These are phyloP conservation scores for Aulographum hederae DNA, from an alignment of 2,329 filamentous ascomycete species.

Conservation along the genomic window DNA sequence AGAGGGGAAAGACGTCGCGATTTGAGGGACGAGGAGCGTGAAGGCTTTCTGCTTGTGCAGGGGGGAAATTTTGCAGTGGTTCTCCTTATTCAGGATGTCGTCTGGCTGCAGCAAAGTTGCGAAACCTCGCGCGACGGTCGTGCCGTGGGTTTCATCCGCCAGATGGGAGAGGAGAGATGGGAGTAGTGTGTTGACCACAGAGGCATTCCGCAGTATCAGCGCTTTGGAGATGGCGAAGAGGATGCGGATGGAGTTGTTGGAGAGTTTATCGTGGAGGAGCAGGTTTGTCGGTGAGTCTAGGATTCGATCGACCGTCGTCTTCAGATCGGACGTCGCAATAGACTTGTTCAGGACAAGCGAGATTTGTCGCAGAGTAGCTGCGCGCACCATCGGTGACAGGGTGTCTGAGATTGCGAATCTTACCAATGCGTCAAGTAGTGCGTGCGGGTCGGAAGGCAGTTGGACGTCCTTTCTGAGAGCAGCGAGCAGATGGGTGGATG, in stretches of 20 bases:
- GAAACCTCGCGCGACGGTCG: conserved; percentile 37
- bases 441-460: conserved; percentile 1
- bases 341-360: conserved; percentile 31
- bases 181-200: conserved; percentile 22
- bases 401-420: neutral
- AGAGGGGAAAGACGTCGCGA: conserved; percentile 32
- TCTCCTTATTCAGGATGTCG: conserved; percentile 39
- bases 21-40: conserved; percentile 36
- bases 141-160: conserved; percentile 27
- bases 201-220: conserved; percentile 35
- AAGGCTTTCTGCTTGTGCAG: conserved; percentile 48
- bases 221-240: conserved; percentile 44
- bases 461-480: conserved; percentile 21
- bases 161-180: conserved; percentile 31
- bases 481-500: conserved; percentile 39
- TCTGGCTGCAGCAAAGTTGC: conserved; percentile 39
- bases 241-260: conserved; percentile 30
- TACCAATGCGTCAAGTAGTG: neutral
- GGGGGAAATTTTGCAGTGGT: conserved; percentile 42
- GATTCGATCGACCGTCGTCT: no score
- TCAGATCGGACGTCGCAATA: conserved; percentile 20
- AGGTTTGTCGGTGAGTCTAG: no score
- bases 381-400: neutral
- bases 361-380: conserved; percentile 21
- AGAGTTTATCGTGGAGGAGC: no score